Percentiles rank a stretch among this genome's conserved stretches.
phyloP scores from a whole-genome alignment of 2,329 filamentous ascomycete genomes.

The Paecilomyces variotii region DNA sequence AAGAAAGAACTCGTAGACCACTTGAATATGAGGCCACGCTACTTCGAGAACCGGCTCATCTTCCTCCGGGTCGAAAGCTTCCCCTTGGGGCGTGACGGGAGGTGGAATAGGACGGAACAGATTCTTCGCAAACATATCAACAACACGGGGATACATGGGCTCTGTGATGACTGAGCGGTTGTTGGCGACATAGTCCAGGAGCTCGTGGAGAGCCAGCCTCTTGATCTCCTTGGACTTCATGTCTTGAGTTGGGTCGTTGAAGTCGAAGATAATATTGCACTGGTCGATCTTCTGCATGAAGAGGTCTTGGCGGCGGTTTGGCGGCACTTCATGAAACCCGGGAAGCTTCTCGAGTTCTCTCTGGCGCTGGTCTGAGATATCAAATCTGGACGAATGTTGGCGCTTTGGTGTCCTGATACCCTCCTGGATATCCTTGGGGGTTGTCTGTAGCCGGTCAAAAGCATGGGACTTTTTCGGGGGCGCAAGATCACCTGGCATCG shows the following conservation, averaged over 20 bases:
- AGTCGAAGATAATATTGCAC: conserved; percentile 99
- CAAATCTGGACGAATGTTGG: conserved; percentile 95
- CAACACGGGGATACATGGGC: conserved; percentile 96
- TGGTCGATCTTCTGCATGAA: conserved; percentile 99
- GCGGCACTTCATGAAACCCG: conserved; percentile 94
- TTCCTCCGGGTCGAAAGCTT: conserved; percentile 97
- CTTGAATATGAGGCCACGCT: conserved; percentile 98
- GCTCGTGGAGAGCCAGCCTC: conserved; percentile 84
- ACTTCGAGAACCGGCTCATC: conserved; percentile 97
- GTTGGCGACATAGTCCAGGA: conserved; percentile 96
- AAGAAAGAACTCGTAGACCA: conserved; percentile 98
- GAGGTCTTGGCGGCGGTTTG: conserved; percentile 86
- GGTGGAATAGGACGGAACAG: conserved; percentile 94
- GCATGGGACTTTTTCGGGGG: conserved; percentile 91
- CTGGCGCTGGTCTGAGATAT: conserved; percentile 83
- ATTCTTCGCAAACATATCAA: conserved; percentile 99
- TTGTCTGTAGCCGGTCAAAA: conserved; percentile 83
- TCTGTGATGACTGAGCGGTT: conserved; percentile 98
- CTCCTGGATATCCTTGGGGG: conserved; percentile 93
- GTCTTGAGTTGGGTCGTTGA: conserved; percentile 94
- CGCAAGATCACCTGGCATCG: conserved; percentile 94
- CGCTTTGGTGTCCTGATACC: conserved; percentile 90
- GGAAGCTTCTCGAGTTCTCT: conserved; percentile 94
- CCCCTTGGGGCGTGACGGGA: conserved; percentile 93
- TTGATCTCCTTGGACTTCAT: conserved; percentile 99